phyloP scores from a whole-genome alignment of 257 asterid species.

The Nyctanthes arbortristis region DNA sequence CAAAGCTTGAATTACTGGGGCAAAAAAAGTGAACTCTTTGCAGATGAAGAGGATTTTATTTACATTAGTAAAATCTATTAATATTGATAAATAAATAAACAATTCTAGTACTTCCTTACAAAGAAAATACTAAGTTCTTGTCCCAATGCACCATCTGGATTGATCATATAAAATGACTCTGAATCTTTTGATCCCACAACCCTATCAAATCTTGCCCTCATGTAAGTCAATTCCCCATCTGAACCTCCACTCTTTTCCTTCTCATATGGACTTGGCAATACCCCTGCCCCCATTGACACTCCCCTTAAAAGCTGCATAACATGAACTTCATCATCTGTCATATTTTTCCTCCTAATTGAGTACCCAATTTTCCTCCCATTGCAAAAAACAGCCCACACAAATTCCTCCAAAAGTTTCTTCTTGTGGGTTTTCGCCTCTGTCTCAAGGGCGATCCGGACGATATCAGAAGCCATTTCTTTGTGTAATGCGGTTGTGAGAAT shows the following conservation, averaged over 20 bases:
- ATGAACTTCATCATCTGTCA: constrained; percentile 75
- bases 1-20: too few relatives aligned
- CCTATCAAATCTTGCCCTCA: constrained; percentile 82
- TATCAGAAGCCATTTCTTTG: constrained; percentile 80
- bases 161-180: constrained; percentile 85
- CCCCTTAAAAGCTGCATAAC: constrained; percentile 79
- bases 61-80: too few relatives aligned
- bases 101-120: constrained; percentile 37
- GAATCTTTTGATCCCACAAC: constrained; percentile 81
- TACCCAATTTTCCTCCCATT: constrained; percentile 79
- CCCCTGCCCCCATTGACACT: constrained; percentile 96
- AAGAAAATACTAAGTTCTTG: constrained; percentile 93
- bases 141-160: constrained; percentile 79
- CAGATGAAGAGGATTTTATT: too few relatives aligned
- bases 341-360: constrained; percentile 67
- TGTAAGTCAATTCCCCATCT: constrained; percentile 72
- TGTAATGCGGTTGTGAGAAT: constrained; percentile 62
- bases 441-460: constrained; percentile 68
- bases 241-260: constrained; percentile 39
- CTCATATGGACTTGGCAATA: constrained; percentile 56
- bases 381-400: constrained; percentile 85
- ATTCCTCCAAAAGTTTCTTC: constrained; percentile 77
- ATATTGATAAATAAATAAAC: too few relatives aligned
- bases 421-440: constrained; percentile 71
- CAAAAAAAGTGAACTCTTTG: too few relatives aligned